Base-by-base conservation (phyloP, 2,329 filamentous ascomycete genomes). In the Ciborinia camelliae region DNA sequence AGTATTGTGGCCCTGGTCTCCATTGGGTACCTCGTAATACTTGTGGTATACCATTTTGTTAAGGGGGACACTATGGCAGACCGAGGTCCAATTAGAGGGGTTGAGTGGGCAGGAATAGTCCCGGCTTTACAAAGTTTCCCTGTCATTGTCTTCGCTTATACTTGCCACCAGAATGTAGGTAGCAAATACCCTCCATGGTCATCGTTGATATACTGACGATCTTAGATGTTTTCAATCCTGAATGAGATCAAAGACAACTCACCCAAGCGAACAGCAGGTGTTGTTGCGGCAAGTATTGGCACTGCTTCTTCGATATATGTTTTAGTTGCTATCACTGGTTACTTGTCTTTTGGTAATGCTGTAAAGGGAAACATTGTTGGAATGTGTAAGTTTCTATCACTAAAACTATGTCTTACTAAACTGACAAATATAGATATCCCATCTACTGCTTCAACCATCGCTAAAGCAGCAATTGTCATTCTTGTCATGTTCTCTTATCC, bases 121-220 rank as follows among this genome's bases (percentile, higher is more conserved):
- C 85, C 90, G 43, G 88, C 90, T 8, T 81, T 99, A 62, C 92
- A 91, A 71, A 93, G 90, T 68, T 86, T 99, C 69, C 95, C 95
- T 0, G 92, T 99, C 62, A 93, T 98, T 64, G 91, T 99, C 2
- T 99, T 99, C 81, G 95, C 94, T n/a, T 99, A 98, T 76, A 99
- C 95, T 1, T 99, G 95, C 76, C 95, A 99, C 77, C 95, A 99
- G 74, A 99, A 99, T 76, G 91, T 95, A 79, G 70, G 86, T 47
- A 54, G 30, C 28, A 4, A 18, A 20, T 3, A 41, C 30, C 26
- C n/a, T n/a, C n/a, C 12, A 8, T 20, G 18, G 7, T 4, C 26
- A 1, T 7, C 12, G 4, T 15, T 37, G 20, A 20, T 32, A 54
- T 41, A 63, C 77, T 79, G 67, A 79, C 70, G 63, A 28, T 10